Conservation (phyloP, 2,329 filamentous ascomycete genomes). For the Byssothecium circinans region DNA sequence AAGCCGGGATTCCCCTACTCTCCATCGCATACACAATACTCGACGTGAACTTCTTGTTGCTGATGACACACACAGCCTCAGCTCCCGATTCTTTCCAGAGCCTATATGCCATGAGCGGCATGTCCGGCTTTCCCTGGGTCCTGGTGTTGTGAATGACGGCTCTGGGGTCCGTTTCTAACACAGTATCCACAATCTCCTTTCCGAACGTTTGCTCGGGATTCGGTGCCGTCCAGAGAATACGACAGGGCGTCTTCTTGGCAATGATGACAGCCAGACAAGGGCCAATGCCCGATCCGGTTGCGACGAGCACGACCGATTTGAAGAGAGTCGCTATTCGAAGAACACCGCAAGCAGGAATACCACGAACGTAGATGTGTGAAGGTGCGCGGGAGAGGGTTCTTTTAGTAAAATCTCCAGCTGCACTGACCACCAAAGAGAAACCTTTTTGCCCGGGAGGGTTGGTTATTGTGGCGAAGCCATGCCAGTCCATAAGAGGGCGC, state of each 20-base stretch:
- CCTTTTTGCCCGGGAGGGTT: constrained; percentile 28
- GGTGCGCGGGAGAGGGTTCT: constrained; percentile 36
- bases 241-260: constrained; percentile 50
- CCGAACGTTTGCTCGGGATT: constrained; percentile 68
- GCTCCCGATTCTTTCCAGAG: constrained; percentile 55
- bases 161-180: constrained; percentile 61
- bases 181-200: constrained; percentile 58
- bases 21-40: constrained; percentile 72
- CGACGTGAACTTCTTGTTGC: constrained; percentile 69
- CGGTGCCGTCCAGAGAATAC: constrained; percentile 72
- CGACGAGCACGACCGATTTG: constrained; percentile 40
- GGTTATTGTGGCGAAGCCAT: constrained; percentile 46
- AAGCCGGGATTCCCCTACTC: constrained; percentile 66
- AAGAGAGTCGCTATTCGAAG: constrained; percentile 42
- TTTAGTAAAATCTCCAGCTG: constrained; percentile 44
- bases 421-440: constrained; percentile 41
- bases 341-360: constrained; percentile 41
- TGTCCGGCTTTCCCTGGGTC: constrained; percentile 63
- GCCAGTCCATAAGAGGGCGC: constrained; percentile 41
- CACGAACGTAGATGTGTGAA: constrained; percentile 41
- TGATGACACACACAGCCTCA: constrained; percentile 75
- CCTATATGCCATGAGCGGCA: constrained; percentile 60
- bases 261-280: constrained; percentile 57
- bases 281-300: constrained; percentile 44
- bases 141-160: constrained; percentile 72